A percentile compares a stretch with the other conserved stretches of the same genome.
phyloP scores from a whole-genome alignment of 495 filamentous ascomycete species.

The Hypomontagnella submonticulosa region DNA sequence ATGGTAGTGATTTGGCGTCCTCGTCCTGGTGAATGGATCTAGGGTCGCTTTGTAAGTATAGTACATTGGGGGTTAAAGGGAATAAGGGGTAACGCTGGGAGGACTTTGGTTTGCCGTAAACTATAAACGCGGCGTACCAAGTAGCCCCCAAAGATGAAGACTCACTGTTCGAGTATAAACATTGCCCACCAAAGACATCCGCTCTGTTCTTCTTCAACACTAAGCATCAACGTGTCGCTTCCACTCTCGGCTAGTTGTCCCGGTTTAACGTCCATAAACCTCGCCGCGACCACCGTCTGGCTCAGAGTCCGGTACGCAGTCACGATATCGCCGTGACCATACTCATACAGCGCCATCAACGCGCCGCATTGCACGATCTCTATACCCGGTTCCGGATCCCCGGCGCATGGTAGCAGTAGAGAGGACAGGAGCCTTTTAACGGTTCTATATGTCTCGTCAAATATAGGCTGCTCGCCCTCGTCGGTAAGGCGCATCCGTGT shows the following conservation, averaged over 20 bases:
- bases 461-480: conserved; percentile 46
- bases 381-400: conserved; percentile 38
- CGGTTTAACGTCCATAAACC: conserved; percentile 35
- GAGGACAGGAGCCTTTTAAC: conserved; percentile 43
- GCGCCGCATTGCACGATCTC: conserved; percentile 46
- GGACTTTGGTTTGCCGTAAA: background rate
- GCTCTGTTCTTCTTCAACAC: conserved; percentile 44
- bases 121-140: background rate
- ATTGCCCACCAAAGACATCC: conserved; percentile 49
- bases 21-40: conserved; percentile 49
- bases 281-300: conserved; percentile 38
- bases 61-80: background rate
- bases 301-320: conserved; percentile 47
- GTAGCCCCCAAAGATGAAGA: conserved; percentile 1
- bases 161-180: conserved; percentile 51
- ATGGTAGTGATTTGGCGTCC: conserved; percentile 35
- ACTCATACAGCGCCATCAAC: conserved; percentile 49
- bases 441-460: conserved; percentile 47
- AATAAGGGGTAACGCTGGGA: background rate
- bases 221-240: conserved; percentile 29
- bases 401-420: conserved; percentile 40
- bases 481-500: conserved; percentile 45
- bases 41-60: conserved; percentile 6
- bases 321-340: conserved; percentile 46
- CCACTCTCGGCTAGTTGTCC: conserved; percentile 35